phyloP scores from a whole-genome alignment of 2,329 filamentous ascomycete genomes.

The Ceratocystis colombiana region DNA sequence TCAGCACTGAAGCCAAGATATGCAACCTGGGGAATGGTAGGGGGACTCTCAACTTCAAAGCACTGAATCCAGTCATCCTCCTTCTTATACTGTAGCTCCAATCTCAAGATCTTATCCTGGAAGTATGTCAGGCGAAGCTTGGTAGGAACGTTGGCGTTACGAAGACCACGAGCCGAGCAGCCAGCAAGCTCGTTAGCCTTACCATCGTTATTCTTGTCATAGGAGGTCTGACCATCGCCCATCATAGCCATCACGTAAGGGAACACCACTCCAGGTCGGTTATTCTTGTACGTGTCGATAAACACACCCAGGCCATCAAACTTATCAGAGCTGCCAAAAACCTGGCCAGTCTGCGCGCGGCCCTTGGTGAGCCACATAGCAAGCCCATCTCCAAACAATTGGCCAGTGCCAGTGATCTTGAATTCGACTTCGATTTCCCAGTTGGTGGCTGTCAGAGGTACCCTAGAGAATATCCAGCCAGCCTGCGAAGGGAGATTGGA shows the following conservation, averaged over 20 bases:
- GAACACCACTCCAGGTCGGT: constrained; percentile 87
- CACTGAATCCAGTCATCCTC: constrained; percentile 82
- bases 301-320: constrained; percentile 95
- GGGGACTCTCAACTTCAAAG: constrained; percentile 63
- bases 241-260: constrained; percentile 98
- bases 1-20: constrained; percentile 75
- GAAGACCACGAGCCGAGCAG: constrained; percentile 86
- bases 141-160: constrained; percentile 67
- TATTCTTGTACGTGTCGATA: constrained; percentile 99
- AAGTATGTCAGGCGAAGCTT: constrained; percentile 90
- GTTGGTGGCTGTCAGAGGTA: constrained; percentile 92
- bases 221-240: constrained; percentile 77
- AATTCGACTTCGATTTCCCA: constrained; percentile 98
- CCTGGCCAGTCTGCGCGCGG: constrained; percentile 65
- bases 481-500: constrained; percentile 82
- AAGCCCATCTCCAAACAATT: constrained; percentile 90
- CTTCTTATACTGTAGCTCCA: constrained; percentile 89
- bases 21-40: constrained; percentile 66
- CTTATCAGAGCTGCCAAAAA: constrained; percentile 78
- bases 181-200: constrained; percentile 88
- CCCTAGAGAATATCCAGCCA: constrained; percentile 88
- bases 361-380: constrained; percentile 97
- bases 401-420: constrained; percentile 78
- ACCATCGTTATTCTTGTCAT: constrained; percentile 90
- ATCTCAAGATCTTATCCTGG: constrained; percentile 80